Conservation (phyloP, 2,329 filamentous ascomycete species). For the Neofusicoccum parvum region DNA sequence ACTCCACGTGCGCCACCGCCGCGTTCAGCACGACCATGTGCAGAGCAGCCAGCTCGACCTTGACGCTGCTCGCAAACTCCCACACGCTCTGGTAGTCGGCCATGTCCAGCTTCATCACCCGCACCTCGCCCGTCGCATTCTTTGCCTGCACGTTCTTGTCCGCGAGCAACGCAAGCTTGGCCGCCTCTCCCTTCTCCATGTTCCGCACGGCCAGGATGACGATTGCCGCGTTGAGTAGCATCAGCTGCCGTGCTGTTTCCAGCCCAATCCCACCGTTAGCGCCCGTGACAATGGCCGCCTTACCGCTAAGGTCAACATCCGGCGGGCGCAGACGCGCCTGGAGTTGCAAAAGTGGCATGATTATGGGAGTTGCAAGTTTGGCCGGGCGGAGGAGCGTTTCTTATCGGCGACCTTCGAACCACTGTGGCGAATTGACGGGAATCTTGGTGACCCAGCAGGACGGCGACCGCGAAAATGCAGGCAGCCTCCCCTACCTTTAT, state of each 20-base stretch:
- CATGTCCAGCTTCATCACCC: constrained; percentile 13
- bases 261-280: constrained; percentile 26
- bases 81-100: neutral
- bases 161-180: neutral
- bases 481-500: too few relatives aligned
- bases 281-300: constrained; percentile 25
- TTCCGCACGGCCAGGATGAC: constrained; percentile 6
- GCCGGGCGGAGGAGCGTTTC: neutral
- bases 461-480: too few relatives aligned
- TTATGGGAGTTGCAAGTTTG: neutral
- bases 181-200: constrained; percentile 1
- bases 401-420: neutral
- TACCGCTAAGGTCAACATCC: neutral
- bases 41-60: neutral
- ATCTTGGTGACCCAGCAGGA: too few relatives aligned
- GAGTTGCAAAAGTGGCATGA: neutral
- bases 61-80: neutral
- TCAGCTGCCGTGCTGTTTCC: neutral
- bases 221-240: neutral
- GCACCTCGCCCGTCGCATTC: neutral
- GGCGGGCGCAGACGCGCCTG: neutral
- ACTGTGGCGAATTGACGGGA: too few relatives aligned
- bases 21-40: constrained; percentile 4
- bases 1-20: neutral
- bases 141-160: neutral